Percentiles rank a stretch among this genome's conserved stretches.
Conservation (phyloP, 2,329 filamentous ascomycete species). For the Tolypocladium capitatum region DNA sequence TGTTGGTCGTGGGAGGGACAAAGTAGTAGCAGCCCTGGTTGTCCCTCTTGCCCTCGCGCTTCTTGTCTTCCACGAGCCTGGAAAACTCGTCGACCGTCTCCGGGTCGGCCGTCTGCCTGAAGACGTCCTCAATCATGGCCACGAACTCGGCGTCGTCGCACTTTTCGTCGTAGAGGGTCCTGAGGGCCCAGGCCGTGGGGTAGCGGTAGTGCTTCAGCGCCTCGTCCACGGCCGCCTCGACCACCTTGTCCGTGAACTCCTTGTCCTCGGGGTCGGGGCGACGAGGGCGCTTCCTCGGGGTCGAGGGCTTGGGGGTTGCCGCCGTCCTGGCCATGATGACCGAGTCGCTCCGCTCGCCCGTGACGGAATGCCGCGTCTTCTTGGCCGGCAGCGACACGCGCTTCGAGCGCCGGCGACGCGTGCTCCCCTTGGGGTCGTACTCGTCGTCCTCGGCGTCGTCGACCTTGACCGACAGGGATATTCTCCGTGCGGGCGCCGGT, state of each 20-base stretch:
- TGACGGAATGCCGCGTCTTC: slow-evolving; percentile 13
- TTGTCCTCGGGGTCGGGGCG: slow-evolving; percentile 20
- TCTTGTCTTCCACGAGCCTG: slow-evolving; percentile 37
- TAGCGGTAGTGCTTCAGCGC: slow-evolving; percentile 43
- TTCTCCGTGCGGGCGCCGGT: slow-evolving; percentile 9
- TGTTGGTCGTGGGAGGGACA: slow-evolving; percentile 31
- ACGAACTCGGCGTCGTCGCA: slow-evolving; percentile 37
- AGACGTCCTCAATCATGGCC: slow-evolving; percentile 44
- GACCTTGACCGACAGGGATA: slow-evolving; percentile 9
- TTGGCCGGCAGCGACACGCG: slow-evolving; percentile 16
- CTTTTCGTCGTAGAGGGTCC: slow-evolving; percentile 46
- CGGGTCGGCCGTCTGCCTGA: slow-evolving; percentile 40
- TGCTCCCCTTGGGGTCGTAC: slow-evolving; percentile 24
- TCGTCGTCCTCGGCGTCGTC: slow-evolving; percentile 28
- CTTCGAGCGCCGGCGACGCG: slow-evolving; percentile 19
- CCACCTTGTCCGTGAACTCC: slow-evolving; percentile 35
- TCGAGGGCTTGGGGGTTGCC: slow-evolving; percentile 5
- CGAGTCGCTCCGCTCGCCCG: background rate
- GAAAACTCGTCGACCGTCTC: slow-evolving; percentile 38
- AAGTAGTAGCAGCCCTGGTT: slow-evolving; percentile 41
- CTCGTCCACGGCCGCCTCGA: slow-evolving; percentile 45
- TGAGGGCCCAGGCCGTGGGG: slow-evolving; percentile 48
- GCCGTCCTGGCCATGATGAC: slow-evolving; percentile 1
- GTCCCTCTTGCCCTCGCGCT: slow-evolving; percentile 42
- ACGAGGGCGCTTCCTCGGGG: slow-evolving; percentile 6